These are phyloP conservation scores for Fusarium sp. DNA, from an alignment of 2,329 filamentous ascomycete species.

Conservation along the genomic window DNA sequence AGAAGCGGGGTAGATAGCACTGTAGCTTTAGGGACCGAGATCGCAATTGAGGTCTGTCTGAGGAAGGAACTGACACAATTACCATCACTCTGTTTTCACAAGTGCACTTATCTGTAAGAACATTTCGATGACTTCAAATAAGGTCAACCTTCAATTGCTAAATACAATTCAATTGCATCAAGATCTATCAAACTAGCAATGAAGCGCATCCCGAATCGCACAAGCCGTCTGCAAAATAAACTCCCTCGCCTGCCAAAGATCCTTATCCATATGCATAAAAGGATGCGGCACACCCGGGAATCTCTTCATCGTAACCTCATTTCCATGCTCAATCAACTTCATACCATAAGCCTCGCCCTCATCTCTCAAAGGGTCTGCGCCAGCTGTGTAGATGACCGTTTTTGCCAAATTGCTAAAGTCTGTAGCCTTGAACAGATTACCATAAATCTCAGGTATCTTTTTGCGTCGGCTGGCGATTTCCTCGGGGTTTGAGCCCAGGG, in stretches of 20 bases:
- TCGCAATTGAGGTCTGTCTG: too few relatives aligned
- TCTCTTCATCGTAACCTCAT: slow-evolving; percentile 58
- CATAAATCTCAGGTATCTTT: background rate
- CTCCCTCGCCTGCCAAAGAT: slow-evolving; percentile 51
- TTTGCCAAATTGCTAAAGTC: slow-evolving; percentile 10
- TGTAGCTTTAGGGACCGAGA: background rate
- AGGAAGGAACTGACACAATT: too few relatives aligned
- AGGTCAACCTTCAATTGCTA: too few relatives aligned
- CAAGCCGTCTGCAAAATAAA: slow-evolving; percentile 50
- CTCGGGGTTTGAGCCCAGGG: background rate
- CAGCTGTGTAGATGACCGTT: slow-evolving; percentile 6
- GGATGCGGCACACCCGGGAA: slow-evolving; percentile 61
- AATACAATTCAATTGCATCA: too few relatives aligned
- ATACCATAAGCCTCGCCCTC: slow-evolving; percentile 61
- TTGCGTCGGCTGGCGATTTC: background rate
- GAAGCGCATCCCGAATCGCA: slow-evolving; percentile 44
- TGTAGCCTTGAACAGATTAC: slow-evolving; percentile 1
- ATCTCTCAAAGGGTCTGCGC: slow-evolving; percentile 51
- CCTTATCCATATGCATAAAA: slow-evolving; percentile 61
- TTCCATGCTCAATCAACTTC: slow-evolving; percentile 56
- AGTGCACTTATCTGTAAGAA: too few relatives aligned
- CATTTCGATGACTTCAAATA: too few relatives aligned
- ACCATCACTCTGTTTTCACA: too few relatives aligned
- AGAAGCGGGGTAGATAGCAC: slow-evolving; percentile 6
- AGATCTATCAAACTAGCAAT: too few relatives aligned